These are phyloP conservation scores for Coemansia sp. DNA, from an alignment of 192 early-diverging fungal species.

Conservation along the genomic window DNA sequence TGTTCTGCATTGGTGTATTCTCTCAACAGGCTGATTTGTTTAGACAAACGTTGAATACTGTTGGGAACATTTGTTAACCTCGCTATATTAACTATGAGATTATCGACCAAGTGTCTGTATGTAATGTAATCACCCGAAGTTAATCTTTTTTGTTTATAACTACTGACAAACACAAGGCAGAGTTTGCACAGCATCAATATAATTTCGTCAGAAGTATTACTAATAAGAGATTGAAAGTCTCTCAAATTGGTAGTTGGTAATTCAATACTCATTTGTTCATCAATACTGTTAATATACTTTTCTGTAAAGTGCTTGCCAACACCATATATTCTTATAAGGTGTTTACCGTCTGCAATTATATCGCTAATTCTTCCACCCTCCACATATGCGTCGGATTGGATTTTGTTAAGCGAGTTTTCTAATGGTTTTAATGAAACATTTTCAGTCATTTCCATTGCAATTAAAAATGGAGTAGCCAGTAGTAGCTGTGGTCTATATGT, in stretches of 20 bases:
- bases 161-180: slow-evolving; percentile 37
- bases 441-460: neutral
- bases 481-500: slow-evolving; percentile 21
- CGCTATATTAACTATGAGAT: slow-evolving; percentile 8
- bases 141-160: slow-evolving; percentile 9
- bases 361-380: slow-evolving; percentile 2
- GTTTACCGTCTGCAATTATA: slow-evolving; percentile 59
- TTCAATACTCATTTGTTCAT: slow-evolving; percentile 66
- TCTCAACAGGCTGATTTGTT: slow-evolving; percentile 22
- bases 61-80: slow-evolving; percentile 16
- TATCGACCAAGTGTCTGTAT: neutral
- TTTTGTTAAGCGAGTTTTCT: neutral
- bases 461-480: slow-evolving; percentile 11
- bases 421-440: slow-evolving; percentile 6
- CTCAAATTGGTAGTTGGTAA: slow-evolving; percentile 56
- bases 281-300: slow-evolving; percentile 55
- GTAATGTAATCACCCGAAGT: slow-evolving; percentile 21
- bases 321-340: slow-evolving; percentile 67
- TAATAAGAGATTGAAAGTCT: slow-evolving; percentile 45
- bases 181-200: slow-evolving; percentile 22
- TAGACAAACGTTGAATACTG: slow-evolving; percentile 13
- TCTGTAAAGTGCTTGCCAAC: slow-evolving; percentile 59
- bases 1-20: slow-evolving; percentile 39
- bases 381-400: neutral
- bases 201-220: slow-evolving; percentile 20